Percentiles rank a stretch among this genome's conserved stretches.
Conservation (phyloP, 371 early-diverging fungal genomes). For the Rhizopus delemar region DNA sequence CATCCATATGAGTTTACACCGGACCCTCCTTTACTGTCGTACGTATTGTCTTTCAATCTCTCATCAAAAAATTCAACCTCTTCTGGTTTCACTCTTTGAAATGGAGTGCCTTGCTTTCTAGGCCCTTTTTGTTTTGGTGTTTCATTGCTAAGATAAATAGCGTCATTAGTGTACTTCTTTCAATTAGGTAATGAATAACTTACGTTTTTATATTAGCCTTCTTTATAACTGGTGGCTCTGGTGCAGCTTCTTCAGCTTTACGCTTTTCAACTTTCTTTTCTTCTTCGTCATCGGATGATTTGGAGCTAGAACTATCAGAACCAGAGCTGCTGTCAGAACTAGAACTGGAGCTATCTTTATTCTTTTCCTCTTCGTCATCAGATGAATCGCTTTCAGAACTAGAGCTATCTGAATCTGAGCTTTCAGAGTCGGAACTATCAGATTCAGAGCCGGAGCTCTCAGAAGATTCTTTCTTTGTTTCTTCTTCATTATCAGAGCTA, state of each 20-base stretch:
- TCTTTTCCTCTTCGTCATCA: slow-evolving; percentile 8
- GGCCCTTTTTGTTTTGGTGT: slow-evolving; percentile 24
- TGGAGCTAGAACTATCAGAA: slow-evolving; percentile 11
- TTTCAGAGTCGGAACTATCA: slow-evolving; percentile 14
- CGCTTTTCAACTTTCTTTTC: slow-evolving; percentile 23
- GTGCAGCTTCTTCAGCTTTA: slow-evolving; percentile 29
- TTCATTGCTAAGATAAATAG: not conserved
- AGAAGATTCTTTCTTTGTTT: slow-evolving; percentile 15
- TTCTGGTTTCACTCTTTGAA: slow-evolving; percentile 81
- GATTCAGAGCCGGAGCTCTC: slow-evolving; percentile 4
- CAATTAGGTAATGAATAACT: too few relatives aligned
- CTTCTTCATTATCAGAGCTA: slow-evolving; percentile 14
- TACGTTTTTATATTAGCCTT: slow-evolving; percentile 21
- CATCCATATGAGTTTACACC: slow-evolving; percentile 78
- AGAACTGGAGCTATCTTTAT: slow-evolving; percentile 6
- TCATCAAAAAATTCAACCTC: slow-evolving; percentile 82
- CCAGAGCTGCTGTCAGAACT: slow-evolving; percentile 13
- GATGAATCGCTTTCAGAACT: slow-evolving; percentile 11
- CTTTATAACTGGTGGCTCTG: slow-evolving; percentile 24
- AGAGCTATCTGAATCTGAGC: not conserved
- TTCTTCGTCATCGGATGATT: slow-evolving; percentile 8
- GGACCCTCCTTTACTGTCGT: slow-evolving; percentile 69
- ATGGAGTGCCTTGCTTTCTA: slow-evolving; percentile 61
- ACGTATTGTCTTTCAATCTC: slow-evolving; percentile 83
- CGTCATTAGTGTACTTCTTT: too few relatives aligned